Percentiles rank a stretch among this genome's conserved stretches.
Evolutionary conservation across 164 flowering plant genomes (phyloP).

Genomic region (Liquidambar formosana): DNA sequence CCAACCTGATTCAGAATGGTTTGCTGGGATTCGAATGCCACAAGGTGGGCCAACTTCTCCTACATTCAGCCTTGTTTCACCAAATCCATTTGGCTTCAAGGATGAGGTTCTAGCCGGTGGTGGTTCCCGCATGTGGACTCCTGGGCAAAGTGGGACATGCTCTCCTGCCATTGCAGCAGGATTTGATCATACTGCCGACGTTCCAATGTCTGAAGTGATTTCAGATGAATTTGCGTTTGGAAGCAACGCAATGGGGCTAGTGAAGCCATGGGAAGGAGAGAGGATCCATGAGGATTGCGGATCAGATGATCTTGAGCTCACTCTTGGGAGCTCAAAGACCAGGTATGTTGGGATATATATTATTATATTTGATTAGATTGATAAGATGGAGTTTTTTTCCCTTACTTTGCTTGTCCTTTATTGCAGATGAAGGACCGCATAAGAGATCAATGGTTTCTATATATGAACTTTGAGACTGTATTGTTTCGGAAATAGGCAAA

Average conservation of each 20-base stretch:
- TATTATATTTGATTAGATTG: neutral
- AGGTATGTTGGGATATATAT: conserved; percentile 40
- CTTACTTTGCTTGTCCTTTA: neutral
- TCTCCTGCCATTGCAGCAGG: conserved; percentile 81
- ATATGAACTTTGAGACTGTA: conserved; percentile 2
- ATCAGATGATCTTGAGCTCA: conserved; percentile 94
- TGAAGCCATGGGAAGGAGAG: conserved; percentile 98
- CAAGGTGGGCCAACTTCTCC: conserved; percentile 68
- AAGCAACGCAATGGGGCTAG: conserved; percentile 54
- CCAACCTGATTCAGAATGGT: conserved; percentile 72
- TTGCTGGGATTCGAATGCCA: conserved; percentile 54
- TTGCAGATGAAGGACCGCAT: conserved; percentile 8
- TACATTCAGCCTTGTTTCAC: conserved; percentile 76
- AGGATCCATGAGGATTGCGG: conserved; percentile 92
- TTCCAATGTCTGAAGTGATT: conserved; percentile 78
- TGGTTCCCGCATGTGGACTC: conserved; percentile 94
- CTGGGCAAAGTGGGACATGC: conserved; percentile 97
- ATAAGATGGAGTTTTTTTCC: neutral
- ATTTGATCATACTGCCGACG: conserved; percentile 66
- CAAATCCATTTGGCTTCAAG: conserved; percentile 66
- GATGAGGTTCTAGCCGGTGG: conserved; percentile 51
- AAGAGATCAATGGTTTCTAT: neutral
- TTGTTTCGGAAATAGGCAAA: neutral
- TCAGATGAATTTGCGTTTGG: conserved; percentile 94
- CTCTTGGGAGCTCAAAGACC: conserved; percentile 79